Percentiles rank a stretch among this genome's conserved stretches.
Conservation (phyloP, 345 rosid genomes). For the Gossypium ekmanianum region DNA sequence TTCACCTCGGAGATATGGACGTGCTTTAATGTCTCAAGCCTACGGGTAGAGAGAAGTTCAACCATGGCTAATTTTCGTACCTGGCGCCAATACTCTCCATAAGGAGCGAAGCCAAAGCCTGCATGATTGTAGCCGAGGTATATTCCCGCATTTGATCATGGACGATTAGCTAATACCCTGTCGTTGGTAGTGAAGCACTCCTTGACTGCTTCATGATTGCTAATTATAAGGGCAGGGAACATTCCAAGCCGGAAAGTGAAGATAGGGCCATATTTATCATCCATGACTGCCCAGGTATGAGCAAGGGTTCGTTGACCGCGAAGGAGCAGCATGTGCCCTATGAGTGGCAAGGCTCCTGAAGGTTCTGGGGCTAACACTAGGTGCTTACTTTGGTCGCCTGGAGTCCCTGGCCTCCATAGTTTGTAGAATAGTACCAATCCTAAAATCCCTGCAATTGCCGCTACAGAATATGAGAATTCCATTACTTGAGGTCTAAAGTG, state of each 20-base stretch:
- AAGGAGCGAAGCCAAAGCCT: conserved; percentile 22
- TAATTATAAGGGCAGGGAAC: not conserved
- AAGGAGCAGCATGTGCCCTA: conserved; percentile 14
- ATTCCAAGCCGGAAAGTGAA: conserved; percentile 11
- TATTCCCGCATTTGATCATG: conserved; percentile 18
- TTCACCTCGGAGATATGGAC: conserved; percentile 7
- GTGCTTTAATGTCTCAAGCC: conserved; percentile 14
- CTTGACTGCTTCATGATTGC: conserved; percentile 6
- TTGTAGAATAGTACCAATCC: conserved; percentile 8
- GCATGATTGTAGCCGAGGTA: conserved; percentile 17
- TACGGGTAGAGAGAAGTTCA: conserved; percentile 18
- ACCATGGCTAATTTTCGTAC: conserved; percentile 20
- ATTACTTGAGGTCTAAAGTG: not conserved
- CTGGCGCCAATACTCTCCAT: conserved; percentile 22
- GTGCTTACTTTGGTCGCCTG: not conserved
- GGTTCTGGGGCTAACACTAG: conserved; percentile 8
- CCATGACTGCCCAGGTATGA: no score
- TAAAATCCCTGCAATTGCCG: not conserved
- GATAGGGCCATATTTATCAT: not conserved
- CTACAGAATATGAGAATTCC: not conserved
- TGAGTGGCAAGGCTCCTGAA: conserved; percentile 11
- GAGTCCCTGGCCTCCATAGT: not conserved
- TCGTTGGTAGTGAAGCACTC: conserved; percentile 38
- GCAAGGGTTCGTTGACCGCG: not conserved
- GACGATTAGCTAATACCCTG: conserved; percentile 24